Evolutionary conservation across 192 early-diverging fungal species (phyloP).

Genomic region (Phycomyces blakesleeanus): DNA sequence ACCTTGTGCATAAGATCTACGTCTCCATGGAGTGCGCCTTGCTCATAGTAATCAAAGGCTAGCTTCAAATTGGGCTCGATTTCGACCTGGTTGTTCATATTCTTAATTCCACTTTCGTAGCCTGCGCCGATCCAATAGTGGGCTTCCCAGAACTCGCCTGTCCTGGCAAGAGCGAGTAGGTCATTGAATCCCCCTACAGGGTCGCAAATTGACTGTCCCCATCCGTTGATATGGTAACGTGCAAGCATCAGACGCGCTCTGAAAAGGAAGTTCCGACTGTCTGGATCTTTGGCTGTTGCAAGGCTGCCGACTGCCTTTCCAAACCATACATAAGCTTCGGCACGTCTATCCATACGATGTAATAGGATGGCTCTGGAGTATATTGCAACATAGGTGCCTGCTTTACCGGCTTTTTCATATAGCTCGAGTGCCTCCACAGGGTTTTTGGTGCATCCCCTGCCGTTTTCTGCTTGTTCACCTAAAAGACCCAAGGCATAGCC

Average conservation of each 20-base stretch:
- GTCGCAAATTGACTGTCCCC: conserved; percentile 18
- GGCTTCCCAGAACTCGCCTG: conserved; percentile 17
- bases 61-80: conserved; percentile 5
- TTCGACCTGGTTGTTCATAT: neutral
- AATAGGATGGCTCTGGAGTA: conserved; percentile 6
- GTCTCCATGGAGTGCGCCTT: conserved; percentile 17
- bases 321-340: conserved; percentile 17
- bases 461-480: neutral
- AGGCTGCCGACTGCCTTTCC: neutral
- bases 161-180: conserved; percentile 11
- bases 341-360: conserved; percentile 11
- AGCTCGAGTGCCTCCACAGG: neutral
- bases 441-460: neutral
- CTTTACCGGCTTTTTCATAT: neutral
- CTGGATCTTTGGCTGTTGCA: neutral
- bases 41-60: conserved; percentile 28
- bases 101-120: conserved; percentile 21
- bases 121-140: conserved; percentile 25
- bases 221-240: conserved; percentile 29
- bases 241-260: conserved; percentile 30
- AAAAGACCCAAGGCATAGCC: neutral
- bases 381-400: neutral
- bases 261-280: too few relatives aligned
- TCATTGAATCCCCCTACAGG: conserved; percentile 15
- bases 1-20: conserved; percentile 24